Conservation (phyloP, 2,329 filamentous ascomycete genomes). For the Beauveria bassiana region DNA sequence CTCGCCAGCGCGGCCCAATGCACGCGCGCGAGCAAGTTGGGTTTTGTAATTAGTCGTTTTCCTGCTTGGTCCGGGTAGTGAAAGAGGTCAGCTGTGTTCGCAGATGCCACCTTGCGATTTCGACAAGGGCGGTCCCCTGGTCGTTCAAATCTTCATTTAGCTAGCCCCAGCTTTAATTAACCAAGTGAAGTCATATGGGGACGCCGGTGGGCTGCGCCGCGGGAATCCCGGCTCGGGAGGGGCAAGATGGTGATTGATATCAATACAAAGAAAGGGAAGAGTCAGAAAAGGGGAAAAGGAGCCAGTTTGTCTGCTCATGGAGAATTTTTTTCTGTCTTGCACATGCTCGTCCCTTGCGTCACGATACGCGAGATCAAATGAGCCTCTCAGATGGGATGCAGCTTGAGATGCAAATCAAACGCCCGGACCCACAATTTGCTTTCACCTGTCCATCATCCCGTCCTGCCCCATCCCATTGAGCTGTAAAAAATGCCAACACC, state of each 20-base stretch:
- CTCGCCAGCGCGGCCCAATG: not conserved
- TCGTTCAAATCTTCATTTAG: conserved; percentile 12
- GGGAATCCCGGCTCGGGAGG: not conserved
- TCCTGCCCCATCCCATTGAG: too few species aligned
- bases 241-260: not conserved
- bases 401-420: not conserved
- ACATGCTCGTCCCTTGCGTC: not conserved
- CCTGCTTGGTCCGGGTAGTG: not conserved
- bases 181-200: conserved; percentile 11
- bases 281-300: not conserved
- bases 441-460: not conserved
- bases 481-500: too few species aligned
- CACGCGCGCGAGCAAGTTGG: not conserved
- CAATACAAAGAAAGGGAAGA: not conserved
- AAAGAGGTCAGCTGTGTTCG: not conserved
- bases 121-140: conserved; percentile 13
- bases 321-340: not conserved
- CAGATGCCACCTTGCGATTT: conserved; percentile 25
- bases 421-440: not conserved
- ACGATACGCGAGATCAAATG: not conserved
- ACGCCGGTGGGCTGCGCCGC: not conserved
- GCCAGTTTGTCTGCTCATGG: not conserved
- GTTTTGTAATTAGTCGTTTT: too few species aligned
- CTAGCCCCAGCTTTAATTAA: conserved; percentile 10
- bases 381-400: not conserved